Evolutionary conservation across 805 yeast genomes (phyloP).

Genomic region (Zygosaccharomyces lentus): DNA sequence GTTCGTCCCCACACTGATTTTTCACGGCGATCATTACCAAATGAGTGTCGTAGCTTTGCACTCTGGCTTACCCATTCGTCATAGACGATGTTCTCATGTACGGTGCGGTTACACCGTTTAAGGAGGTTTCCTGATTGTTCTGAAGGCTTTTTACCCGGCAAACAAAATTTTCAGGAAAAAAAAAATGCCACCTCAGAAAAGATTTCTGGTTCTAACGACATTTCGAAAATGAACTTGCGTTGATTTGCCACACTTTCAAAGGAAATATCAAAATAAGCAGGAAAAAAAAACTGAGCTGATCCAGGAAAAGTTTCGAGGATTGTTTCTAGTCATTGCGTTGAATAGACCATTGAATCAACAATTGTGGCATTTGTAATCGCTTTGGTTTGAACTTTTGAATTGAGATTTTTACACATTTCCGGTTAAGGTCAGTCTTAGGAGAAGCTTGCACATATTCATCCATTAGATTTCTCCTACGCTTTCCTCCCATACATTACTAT

Average conservation of each 20-base stretch:
- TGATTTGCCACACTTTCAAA: slow-evolving; percentile 8
- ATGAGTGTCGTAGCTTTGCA: too few relatives aligned
- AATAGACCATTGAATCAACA: background rate
- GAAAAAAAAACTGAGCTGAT: slow-evolving; percentile 3
- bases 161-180: background rate
- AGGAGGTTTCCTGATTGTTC: too few relatives aligned
- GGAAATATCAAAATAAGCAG: slow-evolving; percentile 1
- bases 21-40: too few relatives aligned
- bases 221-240: slow-evolving; percentile 1
- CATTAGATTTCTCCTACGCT: background rate
- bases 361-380: slow-evolving; percentile 1
- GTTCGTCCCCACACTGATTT: too few relatives aligned
- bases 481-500: background rate
- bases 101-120: too few relatives aligned
- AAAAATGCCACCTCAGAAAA: slow-evolving; percentile 4
- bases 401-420: background rate
- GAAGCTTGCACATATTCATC: slow-evolving; percentile 6
- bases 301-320: slow-evolving; percentile 5
- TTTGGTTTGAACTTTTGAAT: background rate
- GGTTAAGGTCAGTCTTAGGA: slow-evolving; percentile 2
- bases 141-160: slow-evolving; percentile 1
- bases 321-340: slow-evolving; percentile 3
- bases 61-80: too few relatives aligned
- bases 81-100: too few relatives aligned
- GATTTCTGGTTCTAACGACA: background rate